Percentiles rank a stretch among this genome's conserved stretches.
phyloP scores from a whole-genome alignment of 768 basidiomycete genomes.

The Stropharia rugosoannulata region DNA sequence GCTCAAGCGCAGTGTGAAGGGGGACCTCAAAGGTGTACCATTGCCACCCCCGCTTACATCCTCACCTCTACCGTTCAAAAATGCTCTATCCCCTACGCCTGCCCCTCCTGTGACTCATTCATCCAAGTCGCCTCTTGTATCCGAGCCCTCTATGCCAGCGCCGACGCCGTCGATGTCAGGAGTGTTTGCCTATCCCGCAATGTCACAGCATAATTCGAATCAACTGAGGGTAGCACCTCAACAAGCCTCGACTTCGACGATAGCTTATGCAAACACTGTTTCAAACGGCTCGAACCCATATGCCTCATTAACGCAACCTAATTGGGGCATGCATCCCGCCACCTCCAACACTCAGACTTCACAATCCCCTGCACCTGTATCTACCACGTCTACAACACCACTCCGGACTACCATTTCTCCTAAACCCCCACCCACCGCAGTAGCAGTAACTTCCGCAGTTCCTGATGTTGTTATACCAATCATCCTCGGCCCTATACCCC shows the following conservation, averaged over 20 bases:
- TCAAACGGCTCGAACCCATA: slow-evolving; percentile 37
- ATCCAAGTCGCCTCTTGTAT: slow-evolving; percentile 7
- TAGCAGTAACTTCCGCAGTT: slow-evolving; percentile 26
- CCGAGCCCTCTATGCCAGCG: slow-evolving; percentile 9
- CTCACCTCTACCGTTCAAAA: slow-evolving; percentile 55
- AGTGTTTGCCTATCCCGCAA: slow-evolving; percentile 40
- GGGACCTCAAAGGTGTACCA: slow-evolving; percentile 53
- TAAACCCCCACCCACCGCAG: slow-evolving; percentile 25
- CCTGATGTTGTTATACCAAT: slow-evolving; percentile 75
- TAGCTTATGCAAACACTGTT: slow-evolving; percentile 24
- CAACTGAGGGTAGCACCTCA: slow-evolving; percentile 22
- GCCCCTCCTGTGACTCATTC: slow-evolving; percentile 16
- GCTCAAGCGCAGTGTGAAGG: slow-evolving; percentile 69
- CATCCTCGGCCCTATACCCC: slow-evolving; percentile 69
- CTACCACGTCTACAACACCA: slow-evolving; percentile 24
- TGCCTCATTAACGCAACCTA: slow-evolving; percentile 31
- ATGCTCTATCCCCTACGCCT: slow-evolving; percentile 21
- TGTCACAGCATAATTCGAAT: slow-evolving; percentile 18
- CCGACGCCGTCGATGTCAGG: slow-evolving; percentile 34
- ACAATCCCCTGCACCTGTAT: slow-evolving; percentile 15
- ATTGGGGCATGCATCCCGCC: slow-evolving; percentile 32
- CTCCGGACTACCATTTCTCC: slow-evolving; percentile 23
- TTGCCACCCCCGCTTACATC: slow-evolving; percentile 72
- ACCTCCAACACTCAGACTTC: slow-evolving; percentile 15
- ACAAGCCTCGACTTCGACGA: slow-evolving; percentile 23